Base-by-base conservation (phyloP, 768 basidiomycete genomes). In the Suillus placidus region DNA sequence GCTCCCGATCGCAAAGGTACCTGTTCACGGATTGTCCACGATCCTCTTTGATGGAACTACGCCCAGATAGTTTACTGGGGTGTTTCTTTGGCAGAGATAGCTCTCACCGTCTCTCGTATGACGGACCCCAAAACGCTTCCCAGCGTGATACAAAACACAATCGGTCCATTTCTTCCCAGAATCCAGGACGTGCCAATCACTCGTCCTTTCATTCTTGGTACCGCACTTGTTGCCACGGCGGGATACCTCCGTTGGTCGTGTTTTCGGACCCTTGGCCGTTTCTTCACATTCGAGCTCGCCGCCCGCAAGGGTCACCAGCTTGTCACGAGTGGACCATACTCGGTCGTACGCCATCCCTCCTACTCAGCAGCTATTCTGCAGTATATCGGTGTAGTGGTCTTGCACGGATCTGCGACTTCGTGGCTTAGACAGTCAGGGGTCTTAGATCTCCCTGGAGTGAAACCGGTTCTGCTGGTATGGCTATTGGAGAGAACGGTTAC, bases 211-310 rank as follows among this genome's bases (percentile, higher is more conserved):
- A 6, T 72, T 23, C 13, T 70, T 42, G 76, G 70, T 6, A 51
- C 57, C n/a, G 26, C 68, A 7, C 60, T 77, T 54, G 57, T 68
- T 34, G 38, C 68, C 8, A 13, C 45, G 12, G 76, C 73, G 14
- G 68, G 66, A 20, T 35, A 67, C 13, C 42, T 79, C 55, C 76
- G 77, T 32, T 54, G 68, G 49, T 49, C 20, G 23, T 77, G 78
- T 62, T 78, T 70, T 30, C 69, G 67, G 37, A 63, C 65, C 13
- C 68, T 78, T 4, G 77, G 73, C 5, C 57, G 47, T 14, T 64
- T 69, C 43, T 78, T 76, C 72, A 78, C 74, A 9, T 76, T 76
- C 63, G 68, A 72, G 54, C 68, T 76, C 20, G 69, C 67, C 32
- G 61, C 75, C 35, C 71, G 69, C 13, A 62, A 62, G 35, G 60